Evolutionary conservation across 1,284 basidiomycete species (phyloP), one percentile per base, ranked within the genome.

Genomic region (Moesziomyces parantarcticus): DNA sequence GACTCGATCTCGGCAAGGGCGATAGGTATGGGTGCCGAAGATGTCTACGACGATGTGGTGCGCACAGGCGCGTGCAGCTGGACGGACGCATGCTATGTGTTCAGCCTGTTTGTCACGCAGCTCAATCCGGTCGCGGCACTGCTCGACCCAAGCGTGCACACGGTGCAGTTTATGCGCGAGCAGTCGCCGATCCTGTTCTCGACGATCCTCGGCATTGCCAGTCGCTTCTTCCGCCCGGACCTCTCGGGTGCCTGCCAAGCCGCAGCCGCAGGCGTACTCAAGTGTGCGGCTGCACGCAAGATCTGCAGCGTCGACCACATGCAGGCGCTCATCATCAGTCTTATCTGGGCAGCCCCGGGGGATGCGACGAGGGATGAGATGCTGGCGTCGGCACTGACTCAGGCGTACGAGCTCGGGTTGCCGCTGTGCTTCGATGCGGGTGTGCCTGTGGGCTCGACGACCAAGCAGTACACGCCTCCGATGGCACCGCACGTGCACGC

Each of bases 131-230:
- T 75, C 26, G 58, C 57, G 9, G 81, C 83, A 5, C 60, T 85
- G 36, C 74, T 85, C 45, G 84, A 85, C 50, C 80, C 83, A 1
- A 70, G 76, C 3, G 63, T 85, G 0, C 83, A 85, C 60, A 83
- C 83, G 0, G 77, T 79, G 0, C 68, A 72, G 16, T 92, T 92
- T 79, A 89, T 93, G 70, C 90, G 92, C 73, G 86, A 87, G 22
- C 89, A 88, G 66, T 92, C 89, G 55, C 90, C 91, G 0, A 90
- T 93, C 79, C 87, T 94, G 54, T 93, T 92, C 84, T 91, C 92
- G 9, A 88, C 89, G 26, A 87, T 94, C 53, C 87, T 93, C 78
- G 91, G 91, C 88, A 90, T 90, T n/a, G 90, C 90, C 22, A 91
- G 90, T 86, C 93, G 93, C 84, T 93, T 93, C 78, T 93, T 92